phyloP scores from a whole-genome alignment of 2,329 filamentous ascomycete genomes.

The Ophiostoma quercus region DNA sequence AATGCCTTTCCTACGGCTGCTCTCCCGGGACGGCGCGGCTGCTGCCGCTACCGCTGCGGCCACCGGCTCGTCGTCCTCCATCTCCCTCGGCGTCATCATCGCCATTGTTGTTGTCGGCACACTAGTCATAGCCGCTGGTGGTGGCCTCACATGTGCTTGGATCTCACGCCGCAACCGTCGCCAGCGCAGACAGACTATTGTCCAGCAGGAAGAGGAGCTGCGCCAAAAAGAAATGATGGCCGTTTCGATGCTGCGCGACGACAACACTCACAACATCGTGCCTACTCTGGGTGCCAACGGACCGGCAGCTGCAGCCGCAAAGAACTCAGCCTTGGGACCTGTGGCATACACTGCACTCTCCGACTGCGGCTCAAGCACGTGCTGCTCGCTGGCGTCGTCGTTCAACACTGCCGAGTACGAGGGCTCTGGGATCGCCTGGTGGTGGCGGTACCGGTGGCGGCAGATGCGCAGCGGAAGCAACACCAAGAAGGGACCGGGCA shows the following conservation, averaged over 20 bases:
- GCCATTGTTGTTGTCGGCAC: slow-evolving; percentile 47
- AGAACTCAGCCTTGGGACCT: not conserved
- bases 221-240: slow-evolving; percentile 22
- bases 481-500: not conserved
- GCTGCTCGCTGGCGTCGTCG: slow-evolving; percentile 22
- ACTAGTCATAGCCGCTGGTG: slow-evolving; percentile 40
- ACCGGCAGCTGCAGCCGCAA: not conserved
- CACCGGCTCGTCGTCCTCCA: slow-evolving; percentile 19
- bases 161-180: slow-evolving; percentile 30
- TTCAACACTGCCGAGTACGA: slow-evolving; percentile 19
- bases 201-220: slow-evolving; percentile 14
- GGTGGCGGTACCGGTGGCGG: slow-evolving; percentile 21
- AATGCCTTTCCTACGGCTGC: slow-evolving; percentile 8
- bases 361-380: slow-evolving; percentile 23
- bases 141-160: slow-evolving; percentile 43
- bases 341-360: slow-evolving; percentile 14
- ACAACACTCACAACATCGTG: slow-evolving; percentile 2
- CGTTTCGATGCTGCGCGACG: slow-evolving; percentile 19
- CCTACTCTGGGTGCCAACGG: not conserved
- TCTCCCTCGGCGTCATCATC: slow-evolving; percentile 34
- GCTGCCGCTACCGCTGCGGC: slow-evolving; percentile 26
- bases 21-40: slow-evolving; percentile 14
- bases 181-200: not conserved
- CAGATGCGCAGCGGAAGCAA: not conserved
- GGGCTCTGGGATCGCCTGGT: slow-evolving; percentile 21